phyloP scores from a whole-genome alignment of 768 basidiomycete genomes.

The Coprinopsis strossmayeri region DNA sequence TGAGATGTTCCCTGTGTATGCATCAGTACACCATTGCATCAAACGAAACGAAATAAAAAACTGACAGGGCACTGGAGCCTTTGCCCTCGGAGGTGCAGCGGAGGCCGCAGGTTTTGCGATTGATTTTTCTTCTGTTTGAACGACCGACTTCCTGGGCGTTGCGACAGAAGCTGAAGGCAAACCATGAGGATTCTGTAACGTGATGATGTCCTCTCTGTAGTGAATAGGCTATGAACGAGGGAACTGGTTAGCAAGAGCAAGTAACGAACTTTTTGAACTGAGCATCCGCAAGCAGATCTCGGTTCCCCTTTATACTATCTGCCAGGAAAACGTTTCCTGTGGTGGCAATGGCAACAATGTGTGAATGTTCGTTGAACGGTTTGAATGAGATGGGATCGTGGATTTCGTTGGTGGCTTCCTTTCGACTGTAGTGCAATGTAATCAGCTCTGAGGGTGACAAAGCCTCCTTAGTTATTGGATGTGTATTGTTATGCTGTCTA shows the following conservation, averaged over 20 bases:
- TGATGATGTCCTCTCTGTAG: slow-evolving; percentile 80
- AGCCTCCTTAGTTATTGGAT: slow-evolving; percentile 71
- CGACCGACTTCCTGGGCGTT: too few species aligned
- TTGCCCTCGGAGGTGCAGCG: slow-evolving; percentile 37
- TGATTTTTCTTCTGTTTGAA: too few species aligned
- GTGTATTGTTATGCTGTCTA: slow-evolving; percentile 77
- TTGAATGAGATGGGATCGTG: slow-evolving; percentile 99
- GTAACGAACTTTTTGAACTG: slow-evolving; percentile 70
- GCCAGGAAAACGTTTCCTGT: slow-evolving; percentile 93
- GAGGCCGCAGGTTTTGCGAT: slow-evolving; percentile 24
- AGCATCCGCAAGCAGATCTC: slow-evolving; percentile 81
- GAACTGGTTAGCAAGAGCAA: slow-evolving; percentile 1
- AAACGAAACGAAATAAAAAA: too few species aligned
- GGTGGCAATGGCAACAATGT: slow-evolving; percentile 84
- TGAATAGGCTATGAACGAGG: slow-evolving; percentile 8
- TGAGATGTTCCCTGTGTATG: slow-evolving; percentile 71
- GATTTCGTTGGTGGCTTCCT: slow-evolving; percentile 75
- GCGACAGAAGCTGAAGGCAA: slow-evolving; percentile 53
- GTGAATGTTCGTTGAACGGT: slow-evolving; percentile 92
- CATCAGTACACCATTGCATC: neutral
- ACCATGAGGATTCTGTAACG: slow-evolving; percentile 87
- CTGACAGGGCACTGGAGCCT: slow-evolving; percentile 64
- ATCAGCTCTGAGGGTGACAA: slow-evolving; percentile 71
- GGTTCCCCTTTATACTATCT: slow-evolving; percentile 82
- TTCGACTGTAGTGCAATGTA: slow-evolving; percentile 75